Conservation (phyloP, 1,284 basidiomycete genomes). For the Tilletiaria anomala region DNA sequence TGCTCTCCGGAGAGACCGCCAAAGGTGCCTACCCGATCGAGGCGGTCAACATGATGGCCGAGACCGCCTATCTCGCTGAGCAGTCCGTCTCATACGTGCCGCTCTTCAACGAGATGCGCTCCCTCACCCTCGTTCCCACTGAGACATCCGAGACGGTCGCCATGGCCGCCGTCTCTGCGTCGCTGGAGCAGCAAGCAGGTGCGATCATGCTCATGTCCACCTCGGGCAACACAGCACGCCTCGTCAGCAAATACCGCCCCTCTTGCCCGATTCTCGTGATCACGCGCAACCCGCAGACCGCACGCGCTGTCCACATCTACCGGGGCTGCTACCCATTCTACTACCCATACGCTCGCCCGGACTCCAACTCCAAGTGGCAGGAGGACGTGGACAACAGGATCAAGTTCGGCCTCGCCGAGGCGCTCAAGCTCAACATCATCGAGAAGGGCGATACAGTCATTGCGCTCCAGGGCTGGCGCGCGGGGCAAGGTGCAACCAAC, state of each 20-base stretch:
- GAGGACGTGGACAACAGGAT: slow-evolving; percentile 67
- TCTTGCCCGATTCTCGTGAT: slow-evolving; percentile 72
- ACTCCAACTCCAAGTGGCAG: slow-evolving; percentile 79
- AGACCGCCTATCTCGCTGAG: slow-evolving; percentile 38
- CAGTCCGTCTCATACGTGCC: slow-evolving; percentile 36
- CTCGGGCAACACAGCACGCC: slow-evolving; percentile 75
- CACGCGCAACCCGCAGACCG: slow-evolving; percentile 86
- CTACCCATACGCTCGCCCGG: slow-evolving; percentile 82
- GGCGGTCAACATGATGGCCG: slow-evolving; percentile 43
- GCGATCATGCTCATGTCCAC: not conserved
- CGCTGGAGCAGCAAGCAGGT: not conserved
- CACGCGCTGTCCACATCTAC: slow-evolving; percentile 91
- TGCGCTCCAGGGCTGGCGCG: slow-evolving; percentile 97
- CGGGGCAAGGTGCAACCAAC: slow-evolving; percentile 73
- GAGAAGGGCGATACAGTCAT: slow-evolving; percentile 78
- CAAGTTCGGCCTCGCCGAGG: slow-evolving; percentile 68
- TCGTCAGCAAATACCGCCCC: slow-evolving; percentile 94
- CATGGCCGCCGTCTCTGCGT: slow-evolving; percentile 29
- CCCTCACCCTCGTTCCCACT: slow-evolving; percentile 29
- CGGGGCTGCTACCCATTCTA: slow-evolving; percentile 94
- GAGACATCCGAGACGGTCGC: slow-evolving; percentile 38
- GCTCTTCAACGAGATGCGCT: slow-evolving; percentile 45
- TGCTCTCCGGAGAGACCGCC: slow-evolving; percentile 39
- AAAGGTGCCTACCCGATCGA: slow-evolving; percentile 38
- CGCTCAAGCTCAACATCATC: slow-evolving; percentile 77